Evolutionary conservation across 139 green algal species (phyloP), one percentile per base, ranked within the genome.

Genomic region (Eudorina sp.): DNA sequence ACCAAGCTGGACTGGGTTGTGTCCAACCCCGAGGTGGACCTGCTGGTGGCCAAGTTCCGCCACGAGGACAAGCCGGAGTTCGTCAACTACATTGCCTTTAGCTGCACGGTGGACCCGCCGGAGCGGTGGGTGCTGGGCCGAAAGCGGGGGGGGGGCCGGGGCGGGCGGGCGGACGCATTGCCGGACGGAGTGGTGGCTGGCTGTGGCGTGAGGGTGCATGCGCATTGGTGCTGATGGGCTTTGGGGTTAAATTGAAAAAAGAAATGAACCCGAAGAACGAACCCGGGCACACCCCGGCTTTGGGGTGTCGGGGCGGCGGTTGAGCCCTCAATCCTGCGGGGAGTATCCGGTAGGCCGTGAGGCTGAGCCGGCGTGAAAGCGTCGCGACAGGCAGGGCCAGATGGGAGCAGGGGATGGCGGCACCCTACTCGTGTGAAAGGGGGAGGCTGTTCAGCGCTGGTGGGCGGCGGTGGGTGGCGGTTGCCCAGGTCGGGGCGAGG

Each of bases 21-120:
- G 51, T 53, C 38, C 1, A 36, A 86, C 55, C 69, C 80, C 0
- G 91, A 95, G 76, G 81, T 86, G 1, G 34, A 82, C 27, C 73
- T 97, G 79, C 77, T 97, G 43, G 88, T 89, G 64, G 77, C 91
- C 55, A 96, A 96, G 88, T 96, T 94, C 80, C 51, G 70, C 13
- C 84, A 96, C 75, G 92, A 96, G 41, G 94, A 97, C 83, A 95
- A 95, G 84, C 90, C 90, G 16, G 95, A 97, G 88, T 92, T 96
- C 70, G 90, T 96, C 18, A 97, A 97, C 92, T 97, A 96, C 90
- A 88, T 96, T 25, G 92, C 92, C 16, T 96, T 96, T 83, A 83
- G 88, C 13, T 92, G 90, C 89, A 93, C 88, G 0, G 89, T 95
- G 3, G 89, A 94, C 83, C 91, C 91, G 29, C 76, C 80, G 21